Percentiles rank a stretch among this genome's conserved stretches.
These are phyloP conservation scores for Puccinia hordei DNA, from an alignment of 1,284 basidiomycete species.

Conservation along the genomic window DNA sequence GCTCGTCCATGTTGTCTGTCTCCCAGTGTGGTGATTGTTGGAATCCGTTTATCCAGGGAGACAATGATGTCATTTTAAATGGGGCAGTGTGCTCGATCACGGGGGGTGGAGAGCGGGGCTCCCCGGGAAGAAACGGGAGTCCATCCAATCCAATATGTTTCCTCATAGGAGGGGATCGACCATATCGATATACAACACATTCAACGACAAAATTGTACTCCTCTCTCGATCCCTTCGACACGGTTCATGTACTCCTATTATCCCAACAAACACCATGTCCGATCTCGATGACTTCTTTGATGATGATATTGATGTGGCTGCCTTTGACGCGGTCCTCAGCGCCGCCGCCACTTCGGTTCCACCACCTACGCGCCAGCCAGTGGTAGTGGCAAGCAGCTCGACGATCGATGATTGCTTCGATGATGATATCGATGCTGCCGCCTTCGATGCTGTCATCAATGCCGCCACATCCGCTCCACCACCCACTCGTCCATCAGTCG, in stretches of 20 bases:
- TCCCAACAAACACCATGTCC: slow-evolving; percentile 20
- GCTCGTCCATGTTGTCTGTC: not conserved
- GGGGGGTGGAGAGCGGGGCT: too few species aligned
- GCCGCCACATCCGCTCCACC: not conserved
- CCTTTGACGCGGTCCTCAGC: slow-evolving; percentile 28
- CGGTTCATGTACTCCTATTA: not conserved
- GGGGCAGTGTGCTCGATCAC: too few species aligned
- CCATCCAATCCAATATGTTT: too few species aligned
- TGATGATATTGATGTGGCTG: slow-evolving; percentile 45
- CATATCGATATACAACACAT: too few species aligned
- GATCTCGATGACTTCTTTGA: slow-evolving; percentile 42
- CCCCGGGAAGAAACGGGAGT: too few species aligned
- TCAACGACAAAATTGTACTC: too few species aligned
- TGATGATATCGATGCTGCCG: slow-evolving; percentile 40
- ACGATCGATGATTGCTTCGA: slow-evolving; percentile 28
- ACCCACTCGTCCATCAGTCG: not conserved
- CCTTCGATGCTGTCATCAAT: slow-evolving; percentile 33
- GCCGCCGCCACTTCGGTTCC: not conserved
- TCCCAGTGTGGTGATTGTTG: too few species aligned
- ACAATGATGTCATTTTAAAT: too few species aligned
- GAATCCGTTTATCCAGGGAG: too few species aligned
- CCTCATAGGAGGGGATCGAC: too few species aligned
- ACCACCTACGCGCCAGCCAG: slow-evolving; percentile 1
- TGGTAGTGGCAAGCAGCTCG: slow-evolving; percentile 1
- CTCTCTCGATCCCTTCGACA: too few species aligned